Evolutionary conservation across 164 flowering plant genomes (phyloP).

Genomic region (Annona squamosa): DNA sequence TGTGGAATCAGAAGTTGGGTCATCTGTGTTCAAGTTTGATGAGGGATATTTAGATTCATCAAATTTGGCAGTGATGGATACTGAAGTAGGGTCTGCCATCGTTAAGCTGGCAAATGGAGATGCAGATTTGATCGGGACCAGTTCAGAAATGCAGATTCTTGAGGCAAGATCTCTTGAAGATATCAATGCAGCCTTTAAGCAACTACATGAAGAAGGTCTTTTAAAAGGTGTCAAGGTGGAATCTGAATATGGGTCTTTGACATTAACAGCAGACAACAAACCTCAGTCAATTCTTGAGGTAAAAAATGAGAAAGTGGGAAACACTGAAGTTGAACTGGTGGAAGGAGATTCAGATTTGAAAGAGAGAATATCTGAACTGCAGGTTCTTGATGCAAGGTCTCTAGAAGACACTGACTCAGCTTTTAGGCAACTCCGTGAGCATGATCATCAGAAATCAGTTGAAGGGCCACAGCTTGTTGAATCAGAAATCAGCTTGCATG

Average conservation of each 20-base stretch:
- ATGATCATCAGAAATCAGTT: not conserved
- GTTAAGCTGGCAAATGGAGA: not conserved
- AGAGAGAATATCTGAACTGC: slow-evolving; percentile 2
- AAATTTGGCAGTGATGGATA: not conserved
- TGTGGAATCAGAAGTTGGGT: not conserved
- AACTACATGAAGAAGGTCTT: slow-evolving; percentile 2
- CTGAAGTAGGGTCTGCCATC: slow-evolving; percentile 1
- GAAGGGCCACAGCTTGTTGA: not conserved
- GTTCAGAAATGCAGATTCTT: slow-evolving; percentile 8
- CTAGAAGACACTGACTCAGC: slow-evolving; percentile 4
- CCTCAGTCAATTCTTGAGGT: not conserved
- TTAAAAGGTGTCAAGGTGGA: not conserved
- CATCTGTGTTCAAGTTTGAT: not conserved
- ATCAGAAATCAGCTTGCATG: slow-evolving; percentile 3
- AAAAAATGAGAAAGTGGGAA: not conserved
- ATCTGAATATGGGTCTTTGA: slow-evolving; percentile 1
- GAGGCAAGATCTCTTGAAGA: slow-evolving; percentile 18
- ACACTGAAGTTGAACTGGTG: not conserved
- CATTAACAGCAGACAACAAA: not conserved
- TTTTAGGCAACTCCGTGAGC: slow-evolving; percentile 6
- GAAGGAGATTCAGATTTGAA: slow-evolving; percentile 9
- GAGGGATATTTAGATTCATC: not conserved
- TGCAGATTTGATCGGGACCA: slow-evolving; percentile 6
- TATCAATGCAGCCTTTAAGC: slow-evolving; percentile 1
- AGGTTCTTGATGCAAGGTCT: slow-evolving; percentile 18